Evolutionary conservation across 1,139 yeast genomes (phyloP).

Genomic region (Suhomyces panamericanus): DNA sequence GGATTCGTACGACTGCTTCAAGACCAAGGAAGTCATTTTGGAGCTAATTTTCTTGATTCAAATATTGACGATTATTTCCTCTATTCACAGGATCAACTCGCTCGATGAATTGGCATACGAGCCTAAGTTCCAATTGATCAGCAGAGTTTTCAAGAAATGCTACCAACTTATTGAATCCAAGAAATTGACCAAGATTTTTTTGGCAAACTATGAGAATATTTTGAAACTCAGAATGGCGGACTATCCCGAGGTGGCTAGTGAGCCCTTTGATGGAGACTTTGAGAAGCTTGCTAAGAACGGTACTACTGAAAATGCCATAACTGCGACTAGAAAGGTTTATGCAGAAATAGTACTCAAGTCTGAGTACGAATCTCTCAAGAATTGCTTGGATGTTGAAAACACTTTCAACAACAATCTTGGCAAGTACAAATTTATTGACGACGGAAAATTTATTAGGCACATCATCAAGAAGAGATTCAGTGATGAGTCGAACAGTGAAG

Average conservation of each 20-base stretch:
- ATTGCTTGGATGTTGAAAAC: slow-evolving; percentile 37
- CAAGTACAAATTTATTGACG: slow-evolving; percentile 47
- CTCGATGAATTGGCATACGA: slow-evolving; percentile 29
- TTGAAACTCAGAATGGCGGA: slow-evolving; percentile 36
- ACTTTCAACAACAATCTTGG: slow-evolving; percentile 27
- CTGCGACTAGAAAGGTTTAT: slow-evolving; percentile 32
- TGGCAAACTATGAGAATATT: slow-evolving; percentile 32
- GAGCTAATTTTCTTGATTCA: slow-evolving; percentile 59
- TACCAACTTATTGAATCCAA: slow-evolving; percentile 46
- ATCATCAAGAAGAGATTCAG: slow-evolving; percentile 52
- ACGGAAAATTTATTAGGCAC: slow-evolving; percentile 57
- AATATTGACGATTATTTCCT: slow-evolving; percentile 44
- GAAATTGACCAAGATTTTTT: slow-evolving; percentile 39
- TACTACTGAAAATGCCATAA: background rate
- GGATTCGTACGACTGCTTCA: slow-evolving; percentile 63
- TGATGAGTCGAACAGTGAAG: slow-evolving; percentile 19
- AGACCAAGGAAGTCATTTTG: slow-evolving; percentile 54
- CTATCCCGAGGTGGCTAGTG: slow-evolving; percentile 39
- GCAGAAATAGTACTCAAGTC: slow-evolving; percentile 54
- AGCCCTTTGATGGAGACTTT: slow-evolving; percentile 19
- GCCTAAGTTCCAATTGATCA: slow-evolving; percentile 36
- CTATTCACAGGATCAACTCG: slow-evolving; percentile 34
- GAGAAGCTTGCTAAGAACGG: slow-evolving; percentile 1
- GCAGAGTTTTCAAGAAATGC: slow-evolving; percentile 47
- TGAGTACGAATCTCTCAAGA: slow-evolving; percentile 52